phyloP scores from a whole-genome alignment of 176 grass and related monocot species.

The Dactylis glomerata region DNA sequence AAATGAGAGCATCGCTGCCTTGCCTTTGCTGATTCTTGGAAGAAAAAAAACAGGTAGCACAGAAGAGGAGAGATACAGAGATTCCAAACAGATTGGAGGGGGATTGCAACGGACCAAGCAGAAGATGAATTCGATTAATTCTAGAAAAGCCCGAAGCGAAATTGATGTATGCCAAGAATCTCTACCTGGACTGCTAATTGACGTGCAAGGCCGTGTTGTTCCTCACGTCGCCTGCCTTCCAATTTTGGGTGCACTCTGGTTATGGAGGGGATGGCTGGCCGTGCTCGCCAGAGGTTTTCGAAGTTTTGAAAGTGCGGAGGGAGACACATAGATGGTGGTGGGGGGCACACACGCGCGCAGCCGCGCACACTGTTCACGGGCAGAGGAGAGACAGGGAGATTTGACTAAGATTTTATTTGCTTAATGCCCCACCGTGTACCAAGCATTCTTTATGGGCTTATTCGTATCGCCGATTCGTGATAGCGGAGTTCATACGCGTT shows the following conservation, averaged over 20 bases:
- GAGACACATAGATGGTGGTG: conserved; percentile 34
- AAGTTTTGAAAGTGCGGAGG: conserved; percentile 30
- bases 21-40: background rate
- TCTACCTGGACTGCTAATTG: conserved; percentile 8
- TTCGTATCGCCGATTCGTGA: conserved; percentile 28
- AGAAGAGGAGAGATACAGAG: background rate
- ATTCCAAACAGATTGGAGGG: background rate
- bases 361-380: background rate
- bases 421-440: conserved; percentile 23
- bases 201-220: background rate
- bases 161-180: background rate
- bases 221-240: conserved; percentile 18
- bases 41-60: background rate
- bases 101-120: background rate
- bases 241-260: conserved; percentile 28
- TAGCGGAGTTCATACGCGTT: conserved; percentile 42
- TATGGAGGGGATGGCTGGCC: conserved; percentile 35
- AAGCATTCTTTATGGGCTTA: conserved; percentile 28
- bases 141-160: background rate
- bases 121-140: background rate
- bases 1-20: background rate
- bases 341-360: conserved; percentile 13
- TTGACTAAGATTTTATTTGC: conserved; percentile 26
- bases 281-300: conserved; percentile 28
- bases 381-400: conserved; percentile 12